phyloP scores from a whole-genome alignment of 331 rosid species.

The Dryas integrifolia region DNA sequence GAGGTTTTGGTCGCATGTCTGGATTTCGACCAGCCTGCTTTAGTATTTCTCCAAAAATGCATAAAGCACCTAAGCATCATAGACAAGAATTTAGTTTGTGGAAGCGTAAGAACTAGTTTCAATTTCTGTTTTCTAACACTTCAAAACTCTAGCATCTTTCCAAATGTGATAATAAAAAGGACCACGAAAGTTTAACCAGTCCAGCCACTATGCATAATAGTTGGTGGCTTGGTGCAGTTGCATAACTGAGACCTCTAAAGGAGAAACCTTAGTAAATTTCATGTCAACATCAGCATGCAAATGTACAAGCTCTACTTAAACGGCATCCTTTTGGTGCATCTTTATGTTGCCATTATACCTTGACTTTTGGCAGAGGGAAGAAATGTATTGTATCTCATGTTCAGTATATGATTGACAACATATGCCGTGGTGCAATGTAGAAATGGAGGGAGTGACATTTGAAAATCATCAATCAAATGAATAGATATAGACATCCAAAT shows the following conservation, averaged over 20 bases:
- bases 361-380: background rate
- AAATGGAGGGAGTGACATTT: background rate
- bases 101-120: background rate
- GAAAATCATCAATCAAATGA: background rate
- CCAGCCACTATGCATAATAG: background rate
- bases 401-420: background rate
- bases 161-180: background rate
- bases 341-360: background rate
- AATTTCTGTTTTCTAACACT: background rate
- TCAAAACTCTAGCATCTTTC: background rate
- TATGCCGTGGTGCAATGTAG: background rate
- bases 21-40: slow-evolving; percentile 58
- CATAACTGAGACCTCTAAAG: background rate
- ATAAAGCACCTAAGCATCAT: slow-evolving; percentile 57
- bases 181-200: background rate
- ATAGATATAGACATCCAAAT: background rate
- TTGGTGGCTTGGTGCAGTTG: background rate
- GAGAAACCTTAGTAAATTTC: background rate
- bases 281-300: background rate
- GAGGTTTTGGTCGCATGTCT: slow-evolving; percentile 78
- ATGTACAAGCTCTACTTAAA: background rate
- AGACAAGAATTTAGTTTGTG: background rate
- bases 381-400: background rate
- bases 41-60: slow-evolving; percentile 76
- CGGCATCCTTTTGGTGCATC: background rate